phyloP scores from a whole-genome alignment of 2,329 filamentous ascomycete species.

The Shiraia bambusicola region DNA sequence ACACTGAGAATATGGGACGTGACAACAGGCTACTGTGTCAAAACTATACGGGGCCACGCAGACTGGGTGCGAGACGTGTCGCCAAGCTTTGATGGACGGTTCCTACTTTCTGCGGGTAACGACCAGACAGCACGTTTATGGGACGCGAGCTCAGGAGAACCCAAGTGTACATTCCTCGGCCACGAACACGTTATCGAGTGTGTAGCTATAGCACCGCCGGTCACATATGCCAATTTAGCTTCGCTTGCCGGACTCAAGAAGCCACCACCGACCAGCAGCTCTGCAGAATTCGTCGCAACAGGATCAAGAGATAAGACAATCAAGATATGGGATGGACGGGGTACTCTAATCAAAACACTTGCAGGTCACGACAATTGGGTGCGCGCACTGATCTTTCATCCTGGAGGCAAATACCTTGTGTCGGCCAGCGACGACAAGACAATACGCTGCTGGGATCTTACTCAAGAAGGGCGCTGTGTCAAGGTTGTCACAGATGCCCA shows the following conservation, averaged over 20 bases:
- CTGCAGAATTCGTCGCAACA: constrained; percentile 86
- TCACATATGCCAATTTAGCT: constrained; percentile 76
- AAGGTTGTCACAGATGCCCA: constrained; percentile 77
- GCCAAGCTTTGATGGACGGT: constrained; percentile 80
- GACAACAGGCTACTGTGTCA: constrained; percentile 87
- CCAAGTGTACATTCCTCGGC: constrained; percentile 76
- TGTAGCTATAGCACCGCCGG: constrained; percentile 78
- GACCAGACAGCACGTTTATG: constrained; percentile 81
- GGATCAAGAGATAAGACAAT: constrained; percentile 90
- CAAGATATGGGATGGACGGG: constrained; percentile 82
- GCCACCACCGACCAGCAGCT: constrained; percentile 69
- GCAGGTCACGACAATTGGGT: constrained; percentile 95
- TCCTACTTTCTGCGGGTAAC: constrained; percentile 77
- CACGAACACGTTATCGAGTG: constrained; percentile 88
- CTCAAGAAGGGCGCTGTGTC: constrained; percentile 86
- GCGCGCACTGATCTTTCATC: constrained; percentile 81
- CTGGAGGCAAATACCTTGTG: constrained; percentile 85
- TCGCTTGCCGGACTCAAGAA: constrained; percentile 80
- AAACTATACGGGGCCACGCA: constrained; percentile 80
- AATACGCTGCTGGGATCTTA: constrained; percentile 88
- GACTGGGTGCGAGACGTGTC: constrained; percentile 91
- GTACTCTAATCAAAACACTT: constrained; percentile 80
- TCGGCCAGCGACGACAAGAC: constrained; percentile 89
- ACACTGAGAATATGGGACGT: constrained; percentile 90
- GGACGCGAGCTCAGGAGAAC: constrained; percentile 76